Percentiles rank a stretch among this genome's conserved stretches.
These are phyloP conservation scores for Silene noctiflora DNA, from an alignment of 179 eudicot species.

Conservation along the genomic window DNA sequence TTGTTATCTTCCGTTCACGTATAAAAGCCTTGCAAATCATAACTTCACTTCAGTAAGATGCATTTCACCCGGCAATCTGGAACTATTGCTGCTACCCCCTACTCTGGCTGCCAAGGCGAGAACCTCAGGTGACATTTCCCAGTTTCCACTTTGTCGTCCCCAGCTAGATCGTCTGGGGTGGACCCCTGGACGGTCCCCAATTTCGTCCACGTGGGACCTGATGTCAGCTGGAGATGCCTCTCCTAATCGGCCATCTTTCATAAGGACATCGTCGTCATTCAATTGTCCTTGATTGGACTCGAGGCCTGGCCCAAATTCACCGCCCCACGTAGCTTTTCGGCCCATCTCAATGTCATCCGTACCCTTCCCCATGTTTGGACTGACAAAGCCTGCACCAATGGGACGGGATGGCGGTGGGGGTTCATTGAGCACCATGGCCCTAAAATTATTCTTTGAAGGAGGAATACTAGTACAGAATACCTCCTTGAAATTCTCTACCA, in stretches of 20 bases:
- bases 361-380: slow-evolving; percentile 87
- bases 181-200: slow-evolving; percentile 48
- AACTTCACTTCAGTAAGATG: slow-evolving; percentile 24
- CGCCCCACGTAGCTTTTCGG: slow-evolving; percentile 88
- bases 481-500: slow-evolving; percentile 52
- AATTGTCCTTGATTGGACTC: slow-evolving; percentile 58
- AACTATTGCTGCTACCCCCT: slow-evolving; percentile 38
- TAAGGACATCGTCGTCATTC: slow-evolving; percentile 38
- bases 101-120: slow-evolving; percentile 72
- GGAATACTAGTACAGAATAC: slow-evolving; percentile 50
- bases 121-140: slow-evolving; percentile 96
- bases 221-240: slow-evolving; percentile 55
- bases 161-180: slow-evolving; percentile 68
- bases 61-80: slow-evolving; percentile 20
- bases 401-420: slow-evolving; percentile 39
- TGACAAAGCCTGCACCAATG: slow-evolving; percentile 67
- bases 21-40: slow-evolving; percentile 5
- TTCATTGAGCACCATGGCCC: slow-evolving; percentile 40
- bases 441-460: slow-evolving; percentile 50
- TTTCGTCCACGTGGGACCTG: slow-evolving; percentile 34
- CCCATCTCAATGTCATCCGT: slow-evolving; percentile 89
- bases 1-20: background rate
- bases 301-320: slow-evolving; percentile 56
- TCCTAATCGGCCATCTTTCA: slow-evolving; percentile 51
- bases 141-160: slow-evolving; percentile 85